Percentiles rank a stretch among this genome's conserved stretches.
Evolutionary conservation across 495 filamentous ascomycete genomes (phyloP).

Genomic region (Penicillium macrosclerotiorum): DNA sequence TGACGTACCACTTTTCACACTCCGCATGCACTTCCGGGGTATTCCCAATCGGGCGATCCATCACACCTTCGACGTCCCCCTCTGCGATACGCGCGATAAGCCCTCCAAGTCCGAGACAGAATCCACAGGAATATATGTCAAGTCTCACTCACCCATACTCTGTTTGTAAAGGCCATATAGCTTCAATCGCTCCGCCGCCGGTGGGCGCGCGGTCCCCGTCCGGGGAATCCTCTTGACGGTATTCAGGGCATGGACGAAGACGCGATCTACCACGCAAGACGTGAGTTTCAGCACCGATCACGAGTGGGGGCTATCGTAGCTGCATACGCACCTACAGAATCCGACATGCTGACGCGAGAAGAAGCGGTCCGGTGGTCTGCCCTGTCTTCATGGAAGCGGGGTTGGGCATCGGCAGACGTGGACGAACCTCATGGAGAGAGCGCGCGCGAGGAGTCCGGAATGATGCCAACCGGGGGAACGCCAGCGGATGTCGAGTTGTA

Average conservation of each 20-base stretch:
- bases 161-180: slow-evolving; percentile 99
- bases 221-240: slow-evolving; percentile 97
- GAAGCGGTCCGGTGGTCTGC: slow-evolving; percentile 21
- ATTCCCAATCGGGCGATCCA: slow-evolving; percentile 71
- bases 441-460: neutral
- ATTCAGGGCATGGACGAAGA: slow-evolving; percentile 97
- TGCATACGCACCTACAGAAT: slow-evolving; percentile 52
- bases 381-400: slow-evolving; percentile 37
- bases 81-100: slow-evolving; percentile 45
- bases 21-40: slow-evolving; percentile 52
- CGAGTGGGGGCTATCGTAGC: neutral
- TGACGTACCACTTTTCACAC: slow-evolving; percentile 59
- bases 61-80: slow-evolving; percentile 89
- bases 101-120: neutral
- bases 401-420: slow-evolving; percentile 28
- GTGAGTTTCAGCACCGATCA: neutral
- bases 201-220: slow-evolving; percentile 84
- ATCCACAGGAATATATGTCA: neutral
- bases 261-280: slow-evolving; percentile 63
- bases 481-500: neutral
- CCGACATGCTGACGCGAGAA: slow-evolving; percentile 47
- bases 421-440: slow-evolving; percentile 26
- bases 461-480: neutral
- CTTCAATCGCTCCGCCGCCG: slow-evolving; percentile 76
- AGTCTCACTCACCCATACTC: slow-evolving; percentile 66